Conservation (phyloP, 2,329 filamentous ascomycete species). For the Alternaria sp. region DNA sequence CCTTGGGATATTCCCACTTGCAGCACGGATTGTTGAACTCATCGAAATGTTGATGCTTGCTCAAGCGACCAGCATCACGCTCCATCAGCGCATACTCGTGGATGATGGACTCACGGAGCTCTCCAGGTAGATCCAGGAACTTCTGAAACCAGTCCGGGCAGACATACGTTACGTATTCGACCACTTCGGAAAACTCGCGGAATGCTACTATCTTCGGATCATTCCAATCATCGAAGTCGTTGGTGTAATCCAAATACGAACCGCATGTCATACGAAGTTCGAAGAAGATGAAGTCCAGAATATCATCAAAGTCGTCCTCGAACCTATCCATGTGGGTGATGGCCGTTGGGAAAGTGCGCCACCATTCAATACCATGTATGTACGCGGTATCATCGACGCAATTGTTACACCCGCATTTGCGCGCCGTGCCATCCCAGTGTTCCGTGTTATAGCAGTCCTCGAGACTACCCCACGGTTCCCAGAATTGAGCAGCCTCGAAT, state of each 20-base stretch:
- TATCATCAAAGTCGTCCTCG: rapidly evolving
- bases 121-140: background rate
- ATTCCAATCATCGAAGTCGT: background rate
- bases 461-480: background rate
- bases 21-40: background rate
- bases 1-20: background rate
- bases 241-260: background rate
- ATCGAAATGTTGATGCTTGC: background rate
- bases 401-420: too few species aligned
- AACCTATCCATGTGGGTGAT: background rate
- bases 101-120: background rate
- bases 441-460: background rate
- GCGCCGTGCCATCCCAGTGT: too few species aligned
- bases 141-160: background rate
- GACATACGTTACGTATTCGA: background rate
- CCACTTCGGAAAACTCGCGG: background rate
- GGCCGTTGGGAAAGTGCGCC: background rate
- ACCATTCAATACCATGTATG: background rate
- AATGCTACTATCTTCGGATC: background rate
- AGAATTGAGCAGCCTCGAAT: too few species aligned
- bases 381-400: background rate
- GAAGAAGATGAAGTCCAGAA: background rate
- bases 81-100: background rate
- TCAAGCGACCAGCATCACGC: background rate
- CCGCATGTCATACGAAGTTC: rapidly evolving